phyloP scores from a whole-genome alignment of 208 protist genomes.

The Leptomonas pyrrhocoris region DNA sequence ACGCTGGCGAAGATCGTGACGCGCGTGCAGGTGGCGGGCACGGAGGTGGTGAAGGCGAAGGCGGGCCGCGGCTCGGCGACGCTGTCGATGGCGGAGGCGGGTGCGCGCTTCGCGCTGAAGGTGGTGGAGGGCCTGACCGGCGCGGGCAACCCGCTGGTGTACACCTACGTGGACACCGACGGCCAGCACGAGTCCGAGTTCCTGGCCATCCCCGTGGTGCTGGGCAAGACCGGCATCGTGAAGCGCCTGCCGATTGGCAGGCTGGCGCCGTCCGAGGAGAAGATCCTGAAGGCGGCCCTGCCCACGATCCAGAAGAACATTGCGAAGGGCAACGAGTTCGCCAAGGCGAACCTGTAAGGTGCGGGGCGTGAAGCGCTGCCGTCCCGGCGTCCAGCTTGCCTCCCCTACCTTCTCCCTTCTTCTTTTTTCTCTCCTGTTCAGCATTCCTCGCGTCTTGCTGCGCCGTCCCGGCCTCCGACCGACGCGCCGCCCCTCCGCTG shows the following conservation, averaged over 20 bases:
- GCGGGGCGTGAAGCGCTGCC: too few relatives aligned
- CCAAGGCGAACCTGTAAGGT: constrained; percentile 75
- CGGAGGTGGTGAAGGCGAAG: constrained; percentile 97
- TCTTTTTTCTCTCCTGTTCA: too few relatives aligned
- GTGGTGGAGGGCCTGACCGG: constrained; percentile 75
- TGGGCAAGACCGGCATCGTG: constrained; percentile 77
- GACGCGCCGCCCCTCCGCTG: too few relatives aligned
- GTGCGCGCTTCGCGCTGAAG: constrained; percentile 69
- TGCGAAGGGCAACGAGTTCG: constrained; percentile 68
- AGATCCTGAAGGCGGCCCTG: constrained; percentile 39
- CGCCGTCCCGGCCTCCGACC: too few relatives aligned
- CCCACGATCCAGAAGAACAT: constrained; percentile 80
- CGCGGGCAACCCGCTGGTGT: constrained; percentile 61
- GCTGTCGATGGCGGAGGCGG: constrained; percentile 96
- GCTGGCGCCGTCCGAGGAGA: constrained; percentile 47
- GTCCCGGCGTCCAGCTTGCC: too few relatives aligned
- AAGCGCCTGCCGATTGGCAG: constrained; percentile 70
- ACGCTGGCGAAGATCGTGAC: constrained; percentile 70
- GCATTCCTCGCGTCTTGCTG: background rate
- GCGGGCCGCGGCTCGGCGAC: constrained; percentile 94
- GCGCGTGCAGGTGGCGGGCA: constrained; percentile 93
- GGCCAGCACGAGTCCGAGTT: constrained; percentile 61
- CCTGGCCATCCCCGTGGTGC: constrained; percentile 75
- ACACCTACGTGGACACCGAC: constrained; percentile 85
- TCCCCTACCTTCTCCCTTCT: too few relatives aligned